Conservation (phyloP, 257 asterid species). For the Phtheirospermum japonicum region DNA sequence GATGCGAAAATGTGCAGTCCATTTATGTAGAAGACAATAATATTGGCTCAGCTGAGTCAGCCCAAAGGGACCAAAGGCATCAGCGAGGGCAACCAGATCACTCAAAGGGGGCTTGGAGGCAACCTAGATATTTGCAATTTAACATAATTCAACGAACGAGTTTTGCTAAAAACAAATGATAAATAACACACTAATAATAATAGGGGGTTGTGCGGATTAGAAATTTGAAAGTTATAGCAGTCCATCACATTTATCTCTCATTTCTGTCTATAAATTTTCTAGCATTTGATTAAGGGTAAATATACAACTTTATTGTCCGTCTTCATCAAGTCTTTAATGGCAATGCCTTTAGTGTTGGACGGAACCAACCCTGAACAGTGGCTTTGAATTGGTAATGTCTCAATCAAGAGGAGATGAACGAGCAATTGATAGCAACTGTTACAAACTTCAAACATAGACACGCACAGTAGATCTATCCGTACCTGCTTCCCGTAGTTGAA, state of each 20-base stretch:
- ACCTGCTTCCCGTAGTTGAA: slow-evolving; percentile 86
- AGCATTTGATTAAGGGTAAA: neutral
- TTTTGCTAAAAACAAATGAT: too few species aligned
- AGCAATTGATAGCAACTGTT: neutral
- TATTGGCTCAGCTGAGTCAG: neutral
- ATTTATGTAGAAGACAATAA: neutral
- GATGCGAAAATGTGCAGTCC: neutral
- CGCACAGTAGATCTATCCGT: slow-evolving; percentile 21
- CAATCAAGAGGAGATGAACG: too few species aligned
- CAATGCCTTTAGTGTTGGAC: neutral
- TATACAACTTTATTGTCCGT: neutral
- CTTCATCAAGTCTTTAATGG: neutral
- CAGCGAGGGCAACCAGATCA: too few species aligned
- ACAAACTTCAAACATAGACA: neutral
- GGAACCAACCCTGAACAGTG: too few species aligned
- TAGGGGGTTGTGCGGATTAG: too few species aligned
- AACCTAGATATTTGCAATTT: neutral
- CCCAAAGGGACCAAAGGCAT: too few species aligned
- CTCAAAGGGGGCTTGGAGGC: neutral
- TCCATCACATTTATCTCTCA: too few species aligned
- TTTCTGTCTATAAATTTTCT: too few species aligned
- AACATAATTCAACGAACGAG: neutral
- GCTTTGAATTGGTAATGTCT: too few species aligned
- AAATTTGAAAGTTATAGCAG: too few species aligned
- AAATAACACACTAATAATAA: too few species aligned